Evolutionary conservation across 2,329 filamentous ascomycete species (phyloP).

Genomic region (Phaeosphaeriaceae sp.): DNA sequence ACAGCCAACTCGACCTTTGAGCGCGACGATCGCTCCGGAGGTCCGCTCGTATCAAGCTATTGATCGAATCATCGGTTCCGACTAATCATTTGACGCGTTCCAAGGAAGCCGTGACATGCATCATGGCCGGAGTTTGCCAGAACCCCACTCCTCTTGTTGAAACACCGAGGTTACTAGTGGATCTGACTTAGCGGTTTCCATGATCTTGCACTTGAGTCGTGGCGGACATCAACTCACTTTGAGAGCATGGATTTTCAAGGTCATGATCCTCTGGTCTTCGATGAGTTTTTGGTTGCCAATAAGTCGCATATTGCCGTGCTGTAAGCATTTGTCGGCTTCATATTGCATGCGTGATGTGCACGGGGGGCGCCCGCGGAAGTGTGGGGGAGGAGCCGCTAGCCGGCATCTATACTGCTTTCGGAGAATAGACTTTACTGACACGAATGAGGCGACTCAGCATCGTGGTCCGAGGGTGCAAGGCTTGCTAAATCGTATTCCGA

Average conservation of each 20-base stretch:
- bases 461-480: not conserved
- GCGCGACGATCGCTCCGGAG: not conserved
- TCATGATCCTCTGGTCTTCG: not conserved
- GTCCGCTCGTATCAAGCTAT: not conserved
- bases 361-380: not conserved
- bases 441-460: conserved; percentile 1
- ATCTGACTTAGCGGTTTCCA: too few relatives aligned
- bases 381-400: conserved; percentile 12
- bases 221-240: too few relatives aligned
- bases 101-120: conserved; percentile 1
- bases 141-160: conserved; percentile 6
- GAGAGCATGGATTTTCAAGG: not conserved
- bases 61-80: not conserved
- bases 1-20: too few relatives aligned
- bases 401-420: conserved; percentile 6
- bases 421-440: not conserved
- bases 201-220: too few relatives aligned
- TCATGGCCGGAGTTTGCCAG: not conserved
- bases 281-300: not conserved
- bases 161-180: conserved; percentile 4
- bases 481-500: not conserved
- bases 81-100: not conserved
- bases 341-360: not conserved
- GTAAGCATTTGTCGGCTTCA: not conserved
- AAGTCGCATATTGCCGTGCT: not conserved